Base-by-base conservation (phyloP, 345 rosid species). In the Linum trigynum region DNA sequence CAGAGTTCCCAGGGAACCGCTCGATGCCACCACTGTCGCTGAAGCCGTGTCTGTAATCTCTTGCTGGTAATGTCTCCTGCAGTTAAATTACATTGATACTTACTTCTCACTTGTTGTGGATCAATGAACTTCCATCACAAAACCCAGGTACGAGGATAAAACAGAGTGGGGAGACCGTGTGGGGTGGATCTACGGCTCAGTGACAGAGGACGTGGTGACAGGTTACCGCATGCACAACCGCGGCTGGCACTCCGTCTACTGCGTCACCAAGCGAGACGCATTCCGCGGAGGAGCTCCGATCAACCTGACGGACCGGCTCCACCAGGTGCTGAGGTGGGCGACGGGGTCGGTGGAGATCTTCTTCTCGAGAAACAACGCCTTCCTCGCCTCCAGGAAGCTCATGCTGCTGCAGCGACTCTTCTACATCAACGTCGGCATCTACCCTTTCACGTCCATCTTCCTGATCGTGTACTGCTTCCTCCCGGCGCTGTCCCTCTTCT, bases 151-250 rank as follows among this genome's bases (percentile, higher is more conserved):
- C 53, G 99, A 90, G 77, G 99, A 94, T 78, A 94, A 90, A 75
- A 94, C 99, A 0, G 99, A 94, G 55, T 90, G 99, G 99, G 97
- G 99, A 3, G 96, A 90, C 12, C 79, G 97, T 40, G 92, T 94
- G 0, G 97, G 97, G 15, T 90, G 99, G 99, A 90, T 94, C 69
- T 94, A 94, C 40, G 99, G 97, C 12, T 94, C 97, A 0, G 96
- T 94, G 63, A 94, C 99, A 3, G 99, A 94, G 69, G 99, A 94
- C 39, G 99, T 94, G 66, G 99, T 94, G 66, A 88, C 97, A 4
- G 99, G 99, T 15, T 90, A 88, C 69, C 83, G 97, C 37, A 90
- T 94, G 97, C 99, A 94, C 77, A 94, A 94, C 70, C 95, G 99
- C 5, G 99, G 99, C 14, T 94, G 99, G 99, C 95, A 83, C 41